Base-by-base conservation (phyloP, 2,329 filamentous ascomycete species). In the Aspergillus pseudoviridinutans region DNA sequence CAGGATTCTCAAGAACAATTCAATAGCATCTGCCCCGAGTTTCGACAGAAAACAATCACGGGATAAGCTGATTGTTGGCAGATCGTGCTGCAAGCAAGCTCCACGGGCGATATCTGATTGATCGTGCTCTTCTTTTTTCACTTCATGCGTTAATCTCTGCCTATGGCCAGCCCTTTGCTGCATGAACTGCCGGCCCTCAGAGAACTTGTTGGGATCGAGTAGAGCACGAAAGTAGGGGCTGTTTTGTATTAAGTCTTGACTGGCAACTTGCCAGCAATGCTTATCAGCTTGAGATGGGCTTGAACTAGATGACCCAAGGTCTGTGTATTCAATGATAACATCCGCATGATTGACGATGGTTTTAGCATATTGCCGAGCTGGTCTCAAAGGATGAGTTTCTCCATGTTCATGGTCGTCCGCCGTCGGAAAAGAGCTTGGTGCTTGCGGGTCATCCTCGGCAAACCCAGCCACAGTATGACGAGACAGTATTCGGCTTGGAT, bases 161-260 rank as follows among this genome's bases (percentile, higher is more conserved):
- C 20, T 32, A 20, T 58, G 53, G 12, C 55, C 38, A 59, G 64
- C 50, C 59, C 71, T 64, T 29, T 70, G 67, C 25, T 68, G 63
- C 53, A 66, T 62, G 57, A 78, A 64, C 3, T 64, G 51, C 50
- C 67, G 68, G 5, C 76, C 76, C 58, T 78, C 76, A 1, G 66
- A 67, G 54, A 79, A 78, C 54, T 78, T 78, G 14, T 69, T 62
- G 2, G 74, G 71, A 38, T 78, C 75, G 17, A 79, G 62, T 12
- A 78, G 62, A 22, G 68, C 72, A 22, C 67, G 59, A 52, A 78
- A 78, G 47, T 78, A 79, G 4, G 68, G 67, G 50, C 74, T 77
- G 6, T 70, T 69, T 22, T 58, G 50, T 24, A 62, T 68, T 14
- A 78, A 62, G 41, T 61, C 60, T 4, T 65, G 57, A 51, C 69